Percentiles rank a stretch among this genome's conserved stretches.
Conservation (phyloP, 2,329 filamentous ascomycete species). For the Pezicula rhizophila region DNA sequence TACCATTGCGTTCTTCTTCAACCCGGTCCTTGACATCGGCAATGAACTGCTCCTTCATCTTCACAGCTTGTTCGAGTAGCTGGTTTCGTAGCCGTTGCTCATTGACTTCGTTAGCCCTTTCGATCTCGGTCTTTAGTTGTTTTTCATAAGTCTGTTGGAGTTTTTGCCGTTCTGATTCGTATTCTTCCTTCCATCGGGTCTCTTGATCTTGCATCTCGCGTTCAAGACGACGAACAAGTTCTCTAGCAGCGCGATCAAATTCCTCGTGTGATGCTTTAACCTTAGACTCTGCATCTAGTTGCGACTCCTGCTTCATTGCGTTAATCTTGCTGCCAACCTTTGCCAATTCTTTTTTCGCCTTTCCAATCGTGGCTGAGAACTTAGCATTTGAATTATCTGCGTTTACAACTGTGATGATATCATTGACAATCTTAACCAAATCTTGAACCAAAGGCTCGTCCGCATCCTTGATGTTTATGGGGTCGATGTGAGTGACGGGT, state of each 20-base stretch:
- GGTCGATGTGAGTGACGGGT: constrained; percentile 64
- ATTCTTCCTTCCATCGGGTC: constrained; percentile 77
- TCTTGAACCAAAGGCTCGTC: constrained; percentile 87
- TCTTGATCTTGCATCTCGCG: constrained; percentile 76
- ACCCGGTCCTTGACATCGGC: constrained; percentile 73
- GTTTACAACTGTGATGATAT: constrained; percentile 90
- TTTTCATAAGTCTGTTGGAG: constrained; percentile 73
- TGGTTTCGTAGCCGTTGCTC: constrained; percentile 80
- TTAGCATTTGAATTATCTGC: constrained; percentile 72
- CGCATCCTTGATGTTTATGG: constrained; percentile 67
- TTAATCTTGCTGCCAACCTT: constrained; percentile 76
- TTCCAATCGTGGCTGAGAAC: constrained; percentile 71
- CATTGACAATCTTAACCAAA: constrained; percentile 90
- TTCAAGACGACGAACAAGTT: constrained; percentile 85
- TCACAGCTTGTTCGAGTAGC: constrained; percentile 83
- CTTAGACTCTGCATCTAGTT: constrained; percentile 67
- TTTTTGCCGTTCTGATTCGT: constrained; percentile 78
- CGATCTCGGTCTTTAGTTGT: constrained; percentile 71
- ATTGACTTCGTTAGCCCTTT: constrained; percentile 72
- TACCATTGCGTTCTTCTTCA: constrained; percentile 80
- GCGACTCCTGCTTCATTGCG: constrained; percentile 63
- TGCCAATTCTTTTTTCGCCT: constrained; percentile 78
- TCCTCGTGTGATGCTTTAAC: constrained; percentile 55
- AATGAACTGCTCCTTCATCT: constrained; percentile 79
- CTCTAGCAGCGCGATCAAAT: constrained; percentile 81